Conservation (phyloP, 2,329 filamentous ascomycete species). For the Talaromyces rugulosus region DNA sequence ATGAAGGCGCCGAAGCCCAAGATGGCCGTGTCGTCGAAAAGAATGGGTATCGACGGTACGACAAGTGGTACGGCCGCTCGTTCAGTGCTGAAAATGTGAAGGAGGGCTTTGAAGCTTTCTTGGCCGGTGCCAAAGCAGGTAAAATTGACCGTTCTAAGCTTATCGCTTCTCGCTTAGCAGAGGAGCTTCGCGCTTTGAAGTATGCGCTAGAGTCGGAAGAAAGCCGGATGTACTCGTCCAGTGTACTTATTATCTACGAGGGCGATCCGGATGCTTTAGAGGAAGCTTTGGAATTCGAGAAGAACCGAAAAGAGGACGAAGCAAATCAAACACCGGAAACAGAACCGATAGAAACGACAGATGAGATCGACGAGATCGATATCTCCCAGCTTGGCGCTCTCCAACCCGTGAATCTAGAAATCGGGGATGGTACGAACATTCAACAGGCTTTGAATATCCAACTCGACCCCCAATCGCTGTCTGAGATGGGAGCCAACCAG, state of each 20-base stretch:
- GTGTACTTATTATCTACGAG: slow-evolving; percentile 63
- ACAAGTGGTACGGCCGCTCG: slow-evolving; percentile 62
- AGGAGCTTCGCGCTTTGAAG: slow-evolving; percentile 42
- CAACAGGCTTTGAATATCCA: slow-evolving; percentile 23
- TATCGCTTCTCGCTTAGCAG: slow-evolving; percentile 37
- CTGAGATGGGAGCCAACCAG: slow-evolving; percentile 35
- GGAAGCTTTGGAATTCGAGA: slow-evolving; percentile 43
- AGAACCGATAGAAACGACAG: slow-evolving; percentile 24
- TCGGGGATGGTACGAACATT: slow-evolving; percentile 20
- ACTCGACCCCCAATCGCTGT: slow-evolving; percentile 24
- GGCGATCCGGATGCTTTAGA: slow-evolving; percentile 56
- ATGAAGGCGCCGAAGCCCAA: slow-evolving; percentile 46
- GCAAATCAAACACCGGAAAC: slow-evolving; percentile 19
- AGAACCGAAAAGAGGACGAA: slow-evolving; percentile 35
- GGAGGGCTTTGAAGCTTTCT: slow-evolving; percentile 56
- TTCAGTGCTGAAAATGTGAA: slow-evolving; percentile 54
- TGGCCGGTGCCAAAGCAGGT: slow-evolving; percentile 43
- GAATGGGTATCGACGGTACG: slow-evolving; percentile 56
- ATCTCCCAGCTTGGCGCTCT: slow-evolving; percentile 7
- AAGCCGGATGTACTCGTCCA: slow-evolving; percentile 64
- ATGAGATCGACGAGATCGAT: slow-evolving; percentile 15
- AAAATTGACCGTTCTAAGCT: slow-evolving; percentile 41
- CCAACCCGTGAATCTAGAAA: slow-evolving; percentile 20
- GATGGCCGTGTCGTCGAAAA: slow-evolving; percentile 42
- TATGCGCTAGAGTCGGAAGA: slow-evolving; percentile 53